Conservation (phyloP, 2,329 filamentous ascomycete species). For the Fusarium sp. region DNA sequence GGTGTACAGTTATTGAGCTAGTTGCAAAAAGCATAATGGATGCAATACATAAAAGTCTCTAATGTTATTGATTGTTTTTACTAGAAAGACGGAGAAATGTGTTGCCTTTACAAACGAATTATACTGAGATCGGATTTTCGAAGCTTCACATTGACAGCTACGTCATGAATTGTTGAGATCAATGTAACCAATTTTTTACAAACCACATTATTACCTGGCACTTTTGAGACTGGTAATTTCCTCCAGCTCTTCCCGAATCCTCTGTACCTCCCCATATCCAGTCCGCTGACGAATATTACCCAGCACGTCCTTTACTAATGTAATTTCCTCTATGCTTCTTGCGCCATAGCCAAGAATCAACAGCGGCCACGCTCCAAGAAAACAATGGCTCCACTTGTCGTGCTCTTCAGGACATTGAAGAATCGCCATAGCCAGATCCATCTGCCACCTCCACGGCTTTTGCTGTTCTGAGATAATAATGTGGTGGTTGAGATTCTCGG, state of each 20-base stretch:
- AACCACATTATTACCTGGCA: background rate
- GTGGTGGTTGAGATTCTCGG: background rate
- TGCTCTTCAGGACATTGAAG: background rate
- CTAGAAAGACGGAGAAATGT: too few relatives aligned
- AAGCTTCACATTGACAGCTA: too few relatives aligned
- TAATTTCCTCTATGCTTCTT: background rate
- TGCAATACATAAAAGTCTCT: too few relatives aligned
- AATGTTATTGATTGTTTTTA: too few relatives aligned
- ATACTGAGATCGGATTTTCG: too few relatives aligned
- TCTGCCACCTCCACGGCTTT: background rate
- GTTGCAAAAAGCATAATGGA: too few relatives aligned
- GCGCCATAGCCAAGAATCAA: background rate
- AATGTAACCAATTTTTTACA: too few relatives aligned
- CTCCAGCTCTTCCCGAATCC: background rate
- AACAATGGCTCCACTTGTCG: background rate
- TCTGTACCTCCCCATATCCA: background rate
- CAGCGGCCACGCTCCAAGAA: background rate
- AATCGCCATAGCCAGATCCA: background rate
- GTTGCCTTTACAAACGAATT: too few relatives aligned
- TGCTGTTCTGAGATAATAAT: background rate
- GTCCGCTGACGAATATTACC: background rate
- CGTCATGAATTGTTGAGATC: too few relatives aligned
- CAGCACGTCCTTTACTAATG: background rate
- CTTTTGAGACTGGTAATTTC: background rate
- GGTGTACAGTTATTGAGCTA: accelerated